phyloP scores from a whole-genome alignment of 1,284 basidiomycete species.

The Pseudozyma flocculosa region DNA sequence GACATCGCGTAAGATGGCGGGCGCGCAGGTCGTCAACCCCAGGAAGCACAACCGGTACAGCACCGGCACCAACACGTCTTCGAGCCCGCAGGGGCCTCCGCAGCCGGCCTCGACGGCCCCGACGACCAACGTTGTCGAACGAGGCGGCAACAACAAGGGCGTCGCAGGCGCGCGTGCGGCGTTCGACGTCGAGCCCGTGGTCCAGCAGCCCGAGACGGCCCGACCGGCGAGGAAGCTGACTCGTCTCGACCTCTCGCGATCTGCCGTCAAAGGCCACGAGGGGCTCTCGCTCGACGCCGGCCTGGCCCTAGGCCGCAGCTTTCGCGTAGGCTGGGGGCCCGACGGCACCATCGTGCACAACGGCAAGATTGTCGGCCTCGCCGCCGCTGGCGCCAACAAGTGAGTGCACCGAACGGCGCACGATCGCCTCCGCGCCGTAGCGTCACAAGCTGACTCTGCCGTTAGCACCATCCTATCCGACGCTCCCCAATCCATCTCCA shows the following conservation, averaged over 20 bases:
- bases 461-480: too few relatives aligned
- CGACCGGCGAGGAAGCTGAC: slow-evolving; percentile 43
- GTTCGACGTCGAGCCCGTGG: too few relatives aligned
- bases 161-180: too few relatives aligned
- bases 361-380: slow-evolving; percentile 59
- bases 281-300: slow-evolving; percentile 75
- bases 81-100: too few relatives aligned
- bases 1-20: slow-evolving; percentile 1
- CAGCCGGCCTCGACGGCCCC: too few relatives aligned
- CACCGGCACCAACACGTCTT: neutral
- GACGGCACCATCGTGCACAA: slow-evolving; percentile 74
- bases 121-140: too few relatives aligned
- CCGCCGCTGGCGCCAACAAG: slow-evolving; percentile 1
- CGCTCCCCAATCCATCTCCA: too few relatives aligned
- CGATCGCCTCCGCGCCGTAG: too few relatives aligned
- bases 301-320: slow-evolving; percentile 80
- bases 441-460: too few relatives aligned
- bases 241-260: slow-evolving; percentile 56
- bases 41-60: slow-evolving; percentile 1
- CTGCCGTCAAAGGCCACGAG: slow-evolving; percentile 69
- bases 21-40: neutral
- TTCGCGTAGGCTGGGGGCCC: slow-evolving; percentile 87
- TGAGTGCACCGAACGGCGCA: too few relatives aligned
- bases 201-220: too few relatives aligned
- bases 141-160: too few relatives aligned